Conservation (phyloP, 1,284 basidiomycete genomes). For the Cutaneotrichosporon sp. region DNA sequence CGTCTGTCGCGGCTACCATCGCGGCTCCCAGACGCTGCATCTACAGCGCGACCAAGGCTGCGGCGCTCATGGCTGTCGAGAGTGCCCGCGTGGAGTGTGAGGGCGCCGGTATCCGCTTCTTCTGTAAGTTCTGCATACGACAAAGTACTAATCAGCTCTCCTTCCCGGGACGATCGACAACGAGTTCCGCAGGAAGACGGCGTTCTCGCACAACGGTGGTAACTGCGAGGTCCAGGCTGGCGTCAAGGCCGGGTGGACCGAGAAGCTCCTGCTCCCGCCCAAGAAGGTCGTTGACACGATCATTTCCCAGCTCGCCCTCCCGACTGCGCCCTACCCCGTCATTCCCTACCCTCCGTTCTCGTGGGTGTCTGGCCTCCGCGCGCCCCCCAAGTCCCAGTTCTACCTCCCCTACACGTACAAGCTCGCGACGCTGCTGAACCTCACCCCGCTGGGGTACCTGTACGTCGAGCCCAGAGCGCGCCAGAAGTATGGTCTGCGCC, state of each 20-base stretch:
- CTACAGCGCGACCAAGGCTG: conserved; percentile 81
- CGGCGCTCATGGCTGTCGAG: conserved; percentile 72
- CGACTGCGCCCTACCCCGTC: conserved; percentile 37
- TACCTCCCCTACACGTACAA: conserved; percentile 49
- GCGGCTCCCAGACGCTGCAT: conserved; percentile 82
- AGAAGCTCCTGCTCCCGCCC: conserved; percentile 42
- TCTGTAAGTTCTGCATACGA: conserved; percentile 35
- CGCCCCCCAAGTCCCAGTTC: conserved; percentile 41
- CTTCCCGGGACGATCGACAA: conserved; percentile 61
- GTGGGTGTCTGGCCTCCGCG: conserved; percentile 32
- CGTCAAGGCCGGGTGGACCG: conserved; percentile 40
- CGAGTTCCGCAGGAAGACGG: conserved; percentile 70
- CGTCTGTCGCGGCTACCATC: conserved; percentile 74
- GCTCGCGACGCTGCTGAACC: conserved; percentile 38
- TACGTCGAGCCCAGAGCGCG: conserved; percentile 50
- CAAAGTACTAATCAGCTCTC: conserved; percentile 31
- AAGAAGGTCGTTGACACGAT: conserved; percentile 43
- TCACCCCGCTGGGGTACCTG: conserved; percentile 44
- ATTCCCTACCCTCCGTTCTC: conserved; percentile 48
- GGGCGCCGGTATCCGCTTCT: conserved; percentile 51
- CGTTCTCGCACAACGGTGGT: conserved; percentile 55
- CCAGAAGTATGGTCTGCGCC: conserved; percentile 49
- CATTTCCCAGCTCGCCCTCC: conserved; percentile 43
- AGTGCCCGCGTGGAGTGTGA: conserved; percentile 63
- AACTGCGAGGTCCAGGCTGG: conserved; percentile 29